Base-by-base conservation (phyloP, 164 flowering plant species). In the Cinnamomum micranthum region DNA sequence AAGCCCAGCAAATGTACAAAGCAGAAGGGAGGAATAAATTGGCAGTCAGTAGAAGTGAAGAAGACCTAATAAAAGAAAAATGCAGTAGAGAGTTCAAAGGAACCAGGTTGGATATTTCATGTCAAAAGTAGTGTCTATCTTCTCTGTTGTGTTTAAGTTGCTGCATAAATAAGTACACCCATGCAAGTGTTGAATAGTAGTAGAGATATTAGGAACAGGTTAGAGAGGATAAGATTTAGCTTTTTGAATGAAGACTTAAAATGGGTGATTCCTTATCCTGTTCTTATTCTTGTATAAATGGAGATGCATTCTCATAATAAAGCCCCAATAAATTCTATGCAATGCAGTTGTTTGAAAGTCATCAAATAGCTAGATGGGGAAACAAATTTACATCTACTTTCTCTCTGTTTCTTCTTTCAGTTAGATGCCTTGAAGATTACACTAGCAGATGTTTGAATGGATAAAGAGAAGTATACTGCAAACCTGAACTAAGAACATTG, bases 401-500 rank as follows among this genome's bases (percentile, higher is more conserved):
- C 60, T 55, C 60, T 55, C n/a, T 17, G 17, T 55, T 55, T 19
- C 20, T 55, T 55, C 60, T 55, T 55, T 55, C 20, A 55, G 60
- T 55, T 17, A 14, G 20, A 55, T 14, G 17, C 17, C 60, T 55
- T 15, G 1, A 55, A 55, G 60, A 55, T 55, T 17, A 55, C 20
- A 19, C 4, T 55, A 19, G 60, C 19, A 55, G 17, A 55, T 19
- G 20, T 55, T 55, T 55, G 6, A 55, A 55, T 55, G 50, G 35
- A 55, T 68, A 62, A 50, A 68, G 10, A 28, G 22, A 2, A 31
- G 35, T 71, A 20, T 14, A 55, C n/a, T 15, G 4, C 31, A 23
- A 80, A 88, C 91, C 91, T 90, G 91, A 71, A 87, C 91, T 17
- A 90, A 47, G 78, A 90, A 91, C 96, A 91, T 91, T 25, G 92